Percentiles rank a stretch among this genome's conserved stretches.
phyloP scores from a whole-genome alignment of 192 early-diverging fungal species.

The Entomortierella parvispora region DNA sequence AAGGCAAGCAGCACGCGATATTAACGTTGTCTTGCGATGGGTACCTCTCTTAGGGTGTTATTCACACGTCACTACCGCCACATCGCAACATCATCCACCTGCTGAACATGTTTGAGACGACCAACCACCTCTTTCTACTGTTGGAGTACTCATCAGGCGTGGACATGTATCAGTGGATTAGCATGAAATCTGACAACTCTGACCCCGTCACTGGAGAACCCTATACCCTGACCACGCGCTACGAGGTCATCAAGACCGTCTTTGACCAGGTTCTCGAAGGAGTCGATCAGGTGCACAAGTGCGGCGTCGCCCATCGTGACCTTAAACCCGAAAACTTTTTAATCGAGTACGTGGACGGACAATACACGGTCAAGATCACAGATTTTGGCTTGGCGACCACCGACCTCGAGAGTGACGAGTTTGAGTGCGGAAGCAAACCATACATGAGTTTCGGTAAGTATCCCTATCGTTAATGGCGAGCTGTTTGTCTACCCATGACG shows the following conservation, averaged over 20 bases:
- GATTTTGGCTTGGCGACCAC: constrained; percentile 94
- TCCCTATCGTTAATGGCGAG: background rate
- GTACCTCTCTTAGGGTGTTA: constrained; percentile 40
- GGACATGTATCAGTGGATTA: constrained; percentile 64
- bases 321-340: constrained; percentile 88
- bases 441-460: constrained; percentile 63
- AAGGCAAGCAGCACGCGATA: no score
- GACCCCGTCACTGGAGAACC: constrained; percentile 53
- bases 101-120: constrained; percentile 74
- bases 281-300: constrained; percentile 77
- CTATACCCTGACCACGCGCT: constrained; percentile 69
- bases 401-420: constrained; percentile 82
- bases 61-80: constrained; percentile 67
- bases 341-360: constrained; percentile 39
- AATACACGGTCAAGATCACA: constrained; percentile 75
- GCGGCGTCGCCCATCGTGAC: constrained; percentile 88
- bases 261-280: constrained; percentile 81
- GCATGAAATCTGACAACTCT: constrained; percentile 47
- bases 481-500: no score
- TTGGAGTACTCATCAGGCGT: constrained; percentile 69
- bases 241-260: constrained; percentile 68
- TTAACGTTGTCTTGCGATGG: background rate
- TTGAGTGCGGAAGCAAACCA: constrained; percentile 84
- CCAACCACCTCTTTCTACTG: constrained; percentile 75
- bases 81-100: constrained; percentile 73